These are phyloP conservation scores for Phialophora chinensis DNA, from an alignment of 2,329 filamentous ascomycete species.

Conservation along the genomic window DNA sequence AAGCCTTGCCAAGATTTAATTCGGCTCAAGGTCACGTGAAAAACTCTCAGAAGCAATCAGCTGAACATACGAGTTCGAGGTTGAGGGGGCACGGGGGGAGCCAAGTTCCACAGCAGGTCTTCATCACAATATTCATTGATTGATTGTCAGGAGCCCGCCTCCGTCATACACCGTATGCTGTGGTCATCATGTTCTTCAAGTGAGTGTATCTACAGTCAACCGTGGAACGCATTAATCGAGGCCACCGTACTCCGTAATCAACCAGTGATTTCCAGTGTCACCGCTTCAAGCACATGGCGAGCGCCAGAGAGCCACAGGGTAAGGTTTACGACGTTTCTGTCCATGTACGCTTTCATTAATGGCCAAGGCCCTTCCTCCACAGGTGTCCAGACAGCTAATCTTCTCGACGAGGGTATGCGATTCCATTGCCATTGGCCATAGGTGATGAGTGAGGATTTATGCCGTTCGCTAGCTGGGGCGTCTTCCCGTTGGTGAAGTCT, in stretches of 20 bases:
- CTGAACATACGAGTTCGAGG: too few relatives aligned
- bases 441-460: conserved; percentile 25
- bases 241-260: background rate
- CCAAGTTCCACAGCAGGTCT: background rate
- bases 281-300: background rate
- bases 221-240: background rate
- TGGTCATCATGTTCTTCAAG: conserved; percentile 10
- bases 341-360: background rate
- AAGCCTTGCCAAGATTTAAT: background rate
- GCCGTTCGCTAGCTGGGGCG: conserved; percentile 29
- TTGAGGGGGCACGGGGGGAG: background rate
- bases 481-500: conserved; percentile 22
- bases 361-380: background rate
- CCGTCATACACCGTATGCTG: conserved; percentile 10
- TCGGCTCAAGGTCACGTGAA: background rate
- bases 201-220: conserved; percentile 11
- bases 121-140: background rate
- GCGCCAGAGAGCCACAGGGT: background rate
- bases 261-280: background rate
- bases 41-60: background rate
- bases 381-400: conserved; percentile 2
- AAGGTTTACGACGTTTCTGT: background rate
- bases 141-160: background rate
- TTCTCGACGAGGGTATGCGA: conserved; percentile 27
- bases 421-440: conserved; percentile 23